Percentiles rank a stretch among this genome's conserved stretches.
Evolutionary conservation across 768 basidiomycete species (phyloP).

Genomic region (Leccinum variicolor): DNA sequence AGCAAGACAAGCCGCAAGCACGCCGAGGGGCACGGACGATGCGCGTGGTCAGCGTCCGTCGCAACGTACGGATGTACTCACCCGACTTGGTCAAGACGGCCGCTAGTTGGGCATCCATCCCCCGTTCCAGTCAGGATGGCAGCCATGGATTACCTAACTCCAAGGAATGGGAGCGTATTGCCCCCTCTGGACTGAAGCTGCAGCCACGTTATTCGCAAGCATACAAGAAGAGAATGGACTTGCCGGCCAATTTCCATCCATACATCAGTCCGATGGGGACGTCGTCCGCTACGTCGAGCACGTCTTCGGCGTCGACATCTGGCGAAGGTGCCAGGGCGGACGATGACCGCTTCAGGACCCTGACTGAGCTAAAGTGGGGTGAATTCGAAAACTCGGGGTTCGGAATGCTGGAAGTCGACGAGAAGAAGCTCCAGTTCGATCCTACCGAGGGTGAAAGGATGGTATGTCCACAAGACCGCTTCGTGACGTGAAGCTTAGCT

Average conservation of each 20-base stretch:
- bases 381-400: slow-evolving; percentile 88
- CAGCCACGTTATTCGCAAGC: slow-evolving; percentile 69
- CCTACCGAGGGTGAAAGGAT: slow-evolving; percentile 82
- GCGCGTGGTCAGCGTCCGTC: slow-evolving; percentile 71
- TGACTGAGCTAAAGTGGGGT: slow-evolving; percentile 90
- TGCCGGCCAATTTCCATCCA: slow-evolving; percentile 60
- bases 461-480: slow-evolving; percentile 31
- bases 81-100: slow-evolving; percentile 75
- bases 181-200: slow-evolving; percentile 56
- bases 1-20: slow-evolving; percentile 53
- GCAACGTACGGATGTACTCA: slow-evolving; percentile 86
- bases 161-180: slow-evolving; percentile 77
- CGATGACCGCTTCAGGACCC: slow-evolving; percentile 71
- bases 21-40: slow-evolving; percentile 75
- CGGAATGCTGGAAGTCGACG: slow-evolving; percentile 43
- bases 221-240: slow-evolving; percentile 74
- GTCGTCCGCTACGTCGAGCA: slow-evolving; percentile 43
- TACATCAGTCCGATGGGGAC: slow-evolving; percentile 30
- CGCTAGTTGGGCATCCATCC: slow-evolving; percentile 44
- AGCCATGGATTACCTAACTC: slow-evolving; percentile 46
- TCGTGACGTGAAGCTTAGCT: slow-evolving; percentile 7
- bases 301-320: slow-evolving; percentile 35
- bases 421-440: slow-evolving; percentile 88
- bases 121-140: slow-evolving; percentile 22
- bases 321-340: slow-evolving; percentile 39